Evolutionary conservation across 306 rosid genomes (phyloP).

Genomic region (Oemleria cerasiformis): DNA sequence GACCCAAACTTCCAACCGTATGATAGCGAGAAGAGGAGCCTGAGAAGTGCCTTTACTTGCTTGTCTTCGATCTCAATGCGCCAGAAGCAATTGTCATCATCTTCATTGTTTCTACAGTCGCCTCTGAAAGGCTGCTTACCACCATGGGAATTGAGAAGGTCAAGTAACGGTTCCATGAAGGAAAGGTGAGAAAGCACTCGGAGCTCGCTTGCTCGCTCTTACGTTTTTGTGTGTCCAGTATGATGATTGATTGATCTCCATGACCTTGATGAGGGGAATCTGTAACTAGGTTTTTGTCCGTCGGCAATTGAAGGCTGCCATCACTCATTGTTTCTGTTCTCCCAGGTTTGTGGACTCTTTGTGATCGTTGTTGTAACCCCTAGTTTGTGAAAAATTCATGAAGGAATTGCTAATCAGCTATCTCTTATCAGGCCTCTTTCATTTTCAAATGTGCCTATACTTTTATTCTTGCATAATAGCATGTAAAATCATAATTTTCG

Average conservation of each 20-base stretch:
- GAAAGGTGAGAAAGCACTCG: conserved; percentile 54
- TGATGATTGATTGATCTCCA: conserved; percentile 5
- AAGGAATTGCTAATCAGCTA: neutral
- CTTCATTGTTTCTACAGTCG: conserved; percentile 83
- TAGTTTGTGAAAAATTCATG: conserved; percentile 7
- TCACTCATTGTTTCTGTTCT: conserved; percentile 11
- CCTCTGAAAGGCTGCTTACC: conserved; percentile 86
- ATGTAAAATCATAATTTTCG: neutral
- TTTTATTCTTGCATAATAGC: neutral
- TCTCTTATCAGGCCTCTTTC: neutral
- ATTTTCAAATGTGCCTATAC: neutral
- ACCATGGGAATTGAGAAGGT: conserved; percentile 74
- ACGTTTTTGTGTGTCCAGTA: conserved; percentile 13
- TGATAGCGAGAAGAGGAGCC: conserved; percentile 76
- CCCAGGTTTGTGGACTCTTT: conserved; percentile 16
- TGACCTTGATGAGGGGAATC: conserved; percentile 3
- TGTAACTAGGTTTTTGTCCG: conserved; percentile 20
- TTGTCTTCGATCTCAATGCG: conserved; percentile 87
- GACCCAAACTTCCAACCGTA: conserved; percentile 54
- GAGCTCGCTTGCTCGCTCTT: conserved; percentile 11
- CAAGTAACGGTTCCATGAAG: conserved; percentile 69
- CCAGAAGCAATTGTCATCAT: conserved; percentile 83
- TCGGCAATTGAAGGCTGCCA: conserved; percentile 14
- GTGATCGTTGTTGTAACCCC: conserved; percentile 4
- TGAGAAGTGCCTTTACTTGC: conserved; percentile 60